Evolutionary conservation across 768 basidiomycete species (phyloP).

Genomic region (Pisolithus microcarpus): DNA sequence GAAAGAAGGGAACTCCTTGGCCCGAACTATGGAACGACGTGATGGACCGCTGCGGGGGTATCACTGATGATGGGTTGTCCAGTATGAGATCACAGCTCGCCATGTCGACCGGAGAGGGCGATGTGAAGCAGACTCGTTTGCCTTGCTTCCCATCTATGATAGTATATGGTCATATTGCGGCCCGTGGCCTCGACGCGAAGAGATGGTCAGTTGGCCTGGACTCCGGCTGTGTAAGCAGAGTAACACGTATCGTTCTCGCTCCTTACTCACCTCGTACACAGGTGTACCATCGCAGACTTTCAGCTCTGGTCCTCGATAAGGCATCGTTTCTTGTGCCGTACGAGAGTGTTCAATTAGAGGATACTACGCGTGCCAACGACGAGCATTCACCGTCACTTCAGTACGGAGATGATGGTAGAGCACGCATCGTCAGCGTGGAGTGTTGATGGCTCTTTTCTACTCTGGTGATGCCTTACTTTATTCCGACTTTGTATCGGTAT

Average conservation of each 20-base stretch:
- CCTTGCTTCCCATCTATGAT: slow-evolving; percentile 70
- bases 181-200: slow-evolving; percentile 72
- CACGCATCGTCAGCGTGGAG: slow-evolving; percentile 45
- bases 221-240: slow-evolving; percentile 66
- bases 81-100: slow-evolving; percentile 14
- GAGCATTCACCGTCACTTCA: slow-evolving; percentile 27
- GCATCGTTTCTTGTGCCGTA: slow-evolving; percentile 8
- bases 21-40: slow-evolving; percentile 64
- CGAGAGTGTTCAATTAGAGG: slow-evolving; percentile 6
- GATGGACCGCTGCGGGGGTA: slow-evolving; percentile 54
- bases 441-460: slow-evolving; percentile 25
- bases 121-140: slow-evolving; percentile 24
- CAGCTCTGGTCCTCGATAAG: slow-evolving; percentile 57
- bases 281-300: slow-evolving; percentile 55
- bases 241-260: neutral
- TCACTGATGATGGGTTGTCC: slow-evolving; percentile 12
- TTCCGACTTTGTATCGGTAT: neutral
- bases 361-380: slow-evolving; percentile 12
- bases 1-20: slow-evolving; percentile 60
- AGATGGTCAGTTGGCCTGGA: slow-evolving; percentile 84
- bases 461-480: too few species aligned
- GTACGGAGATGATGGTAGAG: slow-evolving; percentile 52
- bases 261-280: slow-evolving; percentile 12
- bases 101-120: slow-evolving; percentile 6
- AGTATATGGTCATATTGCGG: slow-evolving; percentile 85